These are phyloP conservation scores for Trichoderma virens DNA, from an alignment of 495 filamentous ascomycete genomes.

Conservation along the genomic window DNA sequence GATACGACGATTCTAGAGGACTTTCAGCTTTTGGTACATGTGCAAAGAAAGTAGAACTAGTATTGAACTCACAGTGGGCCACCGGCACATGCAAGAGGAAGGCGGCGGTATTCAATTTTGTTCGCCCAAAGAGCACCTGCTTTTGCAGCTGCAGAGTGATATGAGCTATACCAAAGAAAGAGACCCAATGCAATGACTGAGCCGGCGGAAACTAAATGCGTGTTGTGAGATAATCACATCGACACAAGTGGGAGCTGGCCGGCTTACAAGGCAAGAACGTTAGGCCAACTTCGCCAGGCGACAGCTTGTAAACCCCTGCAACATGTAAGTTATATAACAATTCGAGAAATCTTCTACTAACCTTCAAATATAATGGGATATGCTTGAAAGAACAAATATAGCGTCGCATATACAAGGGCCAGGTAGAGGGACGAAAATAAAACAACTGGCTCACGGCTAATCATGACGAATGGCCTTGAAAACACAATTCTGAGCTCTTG, in stretches of 20 bases:
- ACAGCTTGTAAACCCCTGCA: neutral
- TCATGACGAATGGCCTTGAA: neutral
- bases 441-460: neutral
- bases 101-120: constrained; percentile 48
- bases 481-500: neutral
- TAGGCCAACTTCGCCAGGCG: neutral
- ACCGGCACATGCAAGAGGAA: constrained; percentile 47
- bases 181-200: neutral
- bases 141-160: constrained; percentile 20
- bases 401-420: constrained; percentile 41
- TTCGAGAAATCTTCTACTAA: neutral
- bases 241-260: constrained; percentile 36
- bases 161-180: neutral
- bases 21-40: neutral
- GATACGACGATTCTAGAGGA: constrained; percentile 34
- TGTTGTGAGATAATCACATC: constrained; percentile 38
- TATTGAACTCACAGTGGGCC: constrained; percentile 35
- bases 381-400: constrained; percentile 68
- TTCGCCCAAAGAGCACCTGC: constrained; percentile 38
- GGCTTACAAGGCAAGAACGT: constrained; percentile 33
- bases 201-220: constrained; percentile 29
- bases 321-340: neutral
- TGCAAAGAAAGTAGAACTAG: neutral
- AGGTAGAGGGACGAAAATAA: neutral
- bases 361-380: constrained; percentile 56